phyloP scores from a whole-genome alignment of 1,284 basidiomycete genomes.

The Hypsizygus ulmarius region DNA sequence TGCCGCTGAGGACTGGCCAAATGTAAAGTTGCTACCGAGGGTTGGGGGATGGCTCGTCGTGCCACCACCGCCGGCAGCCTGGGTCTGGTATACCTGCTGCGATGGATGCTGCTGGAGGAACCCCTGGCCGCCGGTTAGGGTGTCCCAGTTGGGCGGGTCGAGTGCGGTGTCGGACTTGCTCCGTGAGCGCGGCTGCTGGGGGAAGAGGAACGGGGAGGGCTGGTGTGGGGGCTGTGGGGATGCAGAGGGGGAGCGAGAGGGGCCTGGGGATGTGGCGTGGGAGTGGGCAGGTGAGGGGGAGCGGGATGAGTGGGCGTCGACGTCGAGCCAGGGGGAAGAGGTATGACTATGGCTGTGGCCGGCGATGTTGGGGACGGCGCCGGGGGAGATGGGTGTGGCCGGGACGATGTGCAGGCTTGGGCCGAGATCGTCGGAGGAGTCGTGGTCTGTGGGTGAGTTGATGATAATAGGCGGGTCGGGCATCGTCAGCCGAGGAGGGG shows the following conservation, averaged over 20 bases:
- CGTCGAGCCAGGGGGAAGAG: conserved; percentile 25
- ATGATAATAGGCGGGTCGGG: conserved; percentile 70
- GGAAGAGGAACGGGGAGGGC: conserved; percentile 30
- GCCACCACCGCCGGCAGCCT: too few species aligned
- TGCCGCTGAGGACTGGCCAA: conserved; percentile 22
- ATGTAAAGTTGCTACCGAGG: conserved; percentile 17
- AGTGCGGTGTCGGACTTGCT: conserved; percentile 63
- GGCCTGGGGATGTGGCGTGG: conserved; percentile 9
- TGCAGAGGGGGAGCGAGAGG: conserved; percentile 18
- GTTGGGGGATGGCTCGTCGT: conserved; percentile 9
- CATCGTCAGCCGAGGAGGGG: conserved; percentile 69
- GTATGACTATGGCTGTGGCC: conserved; percentile 51
- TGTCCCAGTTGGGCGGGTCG: conserved; percentile 55
- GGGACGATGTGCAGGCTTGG: conserved; percentile 74
- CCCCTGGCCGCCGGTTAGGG: conserved; percentile 22
- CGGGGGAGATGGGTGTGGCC: conserved; percentile 72
- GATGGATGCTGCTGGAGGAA: conserved; percentile 9
- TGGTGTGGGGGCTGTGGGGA: conserved; percentile 19
- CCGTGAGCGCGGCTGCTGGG: conserved; percentile 40
- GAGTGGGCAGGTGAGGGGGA: conserved; percentile 18
- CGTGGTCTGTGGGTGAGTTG: conserved; percentile 51
- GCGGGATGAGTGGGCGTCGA: conserved; percentile 10
- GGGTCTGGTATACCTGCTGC: conserved; percentile 14
- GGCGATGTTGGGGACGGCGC: conserved; percentile 40
- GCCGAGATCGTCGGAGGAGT: conserved; percentile 37